Evolutionary conservation across 768 basidiomycete species (phyloP).

Genomic region (Paxillus involutus): DNA sequence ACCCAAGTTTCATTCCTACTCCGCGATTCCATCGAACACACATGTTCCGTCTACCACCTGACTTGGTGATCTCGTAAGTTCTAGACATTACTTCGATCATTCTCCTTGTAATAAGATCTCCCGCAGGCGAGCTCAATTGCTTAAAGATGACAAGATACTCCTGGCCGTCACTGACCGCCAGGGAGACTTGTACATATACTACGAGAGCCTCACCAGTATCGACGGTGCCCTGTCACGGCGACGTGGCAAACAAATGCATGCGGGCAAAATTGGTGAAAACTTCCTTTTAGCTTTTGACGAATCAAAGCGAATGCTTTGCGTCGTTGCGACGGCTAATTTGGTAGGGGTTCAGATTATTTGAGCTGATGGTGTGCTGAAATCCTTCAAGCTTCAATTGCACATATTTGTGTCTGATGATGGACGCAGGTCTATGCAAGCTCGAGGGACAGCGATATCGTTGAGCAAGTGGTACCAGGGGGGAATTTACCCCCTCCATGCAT

Average conservation of each 20-base stretch:
- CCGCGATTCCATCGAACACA: not conserved
- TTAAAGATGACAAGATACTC: constrained; percentile 35
- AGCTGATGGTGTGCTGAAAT: not conserved
- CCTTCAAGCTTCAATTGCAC: constrained; percentile 37
- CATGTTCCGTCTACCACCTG: constrained; percentile 2
- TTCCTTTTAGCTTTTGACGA: constrained; percentile 47
- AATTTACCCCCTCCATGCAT: constrained; percentile 32
- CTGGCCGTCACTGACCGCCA: constrained; percentile 33
- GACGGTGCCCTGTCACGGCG: constrained; percentile 27
- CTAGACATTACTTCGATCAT: not conserved
- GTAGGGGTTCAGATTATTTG: constrained; percentile 18
- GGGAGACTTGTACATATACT: constrained; percentile 32
- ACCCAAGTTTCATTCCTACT: constrained; percentile 2
- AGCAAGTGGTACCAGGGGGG: constrained; percentile 40
- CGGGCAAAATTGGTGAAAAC: constrained; percentile 40
- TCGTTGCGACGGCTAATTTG: constrained; percentile 37
- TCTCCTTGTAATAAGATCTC: not conserved
- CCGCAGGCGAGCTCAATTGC: constrained; percentile 34
- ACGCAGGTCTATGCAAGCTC: constrained; percentile 39
- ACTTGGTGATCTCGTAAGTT: not conserved
- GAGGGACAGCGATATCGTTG: constrained; percentile 42
- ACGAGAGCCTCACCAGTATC: constrained; percentile 31
- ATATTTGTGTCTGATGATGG: constrained; percentile 49
- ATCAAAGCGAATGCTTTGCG: constrained; percentile 40
- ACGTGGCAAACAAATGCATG: constrained; percentile 29